Base-by-base conservation (phyloP, 768 basidiomycete genomes). In the Baorangia bicolor region DNA sequence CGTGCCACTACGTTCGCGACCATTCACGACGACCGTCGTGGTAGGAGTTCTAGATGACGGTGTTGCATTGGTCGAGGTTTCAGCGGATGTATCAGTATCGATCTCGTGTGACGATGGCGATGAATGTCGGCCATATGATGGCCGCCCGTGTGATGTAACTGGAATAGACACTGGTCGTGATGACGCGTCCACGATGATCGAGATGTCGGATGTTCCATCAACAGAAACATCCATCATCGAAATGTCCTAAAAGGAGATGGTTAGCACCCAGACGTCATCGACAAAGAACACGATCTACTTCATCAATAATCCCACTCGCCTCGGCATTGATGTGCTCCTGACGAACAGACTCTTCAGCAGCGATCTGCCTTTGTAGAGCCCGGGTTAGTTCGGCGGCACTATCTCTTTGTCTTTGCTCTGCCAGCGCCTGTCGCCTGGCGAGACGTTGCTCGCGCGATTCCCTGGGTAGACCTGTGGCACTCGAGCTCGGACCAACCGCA, bases 401-500 rank as follows among this genome's bases (percentile, higher is more conserved):
- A 48, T 87, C 85, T 44, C 84, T 74, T 63, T 85, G 80, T 41
- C 85, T 75, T 61, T 79, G 74, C 64, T 84, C 83, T 4, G 75
- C 66, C 57, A 78, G 76, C 6, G 84, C 84, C 57, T 80, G 76
- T 47, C 86, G 73, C 58, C 88, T 73, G 9, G 83, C 86, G 33
- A 83, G 75, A 11, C 90, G 74, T 64, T 90, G 87, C 67, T 92
- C 90, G 56, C 86, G 77, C 27, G 85, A 82, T 73, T 93, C 91
- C 49, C 89, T 74, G 14, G 86, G 87, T 57, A 85, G 70, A 1
- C 89, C 89, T 3, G 84, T 88, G 0, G 88, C 90, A 50, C 88
- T 85, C 0, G 87, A 78, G 62, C 86, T 88, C 5, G 93, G 90
- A 18, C 87, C 88, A 23, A 94, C 86, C 0, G 90, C 86, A 67